phyloP scores from a whole-genome alignment of 2,329 filamentous ascomycete genomes.

The Exophiala dermatitidis region DNA sequence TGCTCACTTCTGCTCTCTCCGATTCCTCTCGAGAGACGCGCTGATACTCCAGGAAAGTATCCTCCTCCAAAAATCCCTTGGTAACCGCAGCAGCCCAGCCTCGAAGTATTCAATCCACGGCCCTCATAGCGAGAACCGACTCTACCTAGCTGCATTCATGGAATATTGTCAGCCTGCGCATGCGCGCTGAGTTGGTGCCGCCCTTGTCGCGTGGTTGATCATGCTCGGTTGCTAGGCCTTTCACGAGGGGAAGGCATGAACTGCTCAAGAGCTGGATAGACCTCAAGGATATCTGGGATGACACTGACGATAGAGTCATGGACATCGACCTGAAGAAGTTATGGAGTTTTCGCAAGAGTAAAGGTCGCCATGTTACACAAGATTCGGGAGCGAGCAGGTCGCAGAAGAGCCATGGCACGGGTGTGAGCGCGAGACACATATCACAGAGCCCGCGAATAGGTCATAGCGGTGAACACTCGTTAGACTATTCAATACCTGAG shows the following conservation, averaged over 20 bases:
- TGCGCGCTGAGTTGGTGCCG: no score
- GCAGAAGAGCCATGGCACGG: slow-evolving; percentile 14
- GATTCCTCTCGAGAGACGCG: not conserved
- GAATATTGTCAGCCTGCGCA: not conserved
- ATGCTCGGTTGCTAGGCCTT: slow-evolving; percentile 2
- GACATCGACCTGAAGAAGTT: slow-evolving; percentile 21
- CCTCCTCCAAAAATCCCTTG: not conserved
- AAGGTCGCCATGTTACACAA: slow-evolving; percentile 9
- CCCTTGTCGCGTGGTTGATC: not conserved
- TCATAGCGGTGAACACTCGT: slow-evolving; percentile 1
- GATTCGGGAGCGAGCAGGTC: slow-evolving; percentile 11
- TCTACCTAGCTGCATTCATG: not conserved
- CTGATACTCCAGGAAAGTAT: not conserved
- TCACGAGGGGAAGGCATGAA: not conserved
- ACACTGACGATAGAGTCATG: slow-evolving; percentile 10
- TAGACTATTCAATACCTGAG: slow-evolving; percentile 1
- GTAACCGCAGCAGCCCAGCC: no score
- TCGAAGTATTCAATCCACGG: no score
- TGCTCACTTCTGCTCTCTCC: not conserved
- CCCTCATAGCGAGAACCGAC: no score
- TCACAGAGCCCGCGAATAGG: slow-evolving; percentile 3
- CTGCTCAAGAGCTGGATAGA: slow-evolving; percentile 2
- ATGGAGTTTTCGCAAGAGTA: slow-evolving; percentile 23
- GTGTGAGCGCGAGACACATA: slow-evolving; percentile 2
- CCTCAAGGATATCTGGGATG: not conserved